These are phyloP conservation scores for Backusella luteola DNA, from an alignment of 192 early-diverging fungal genomes.

Conservation along the genomic window DNA sequence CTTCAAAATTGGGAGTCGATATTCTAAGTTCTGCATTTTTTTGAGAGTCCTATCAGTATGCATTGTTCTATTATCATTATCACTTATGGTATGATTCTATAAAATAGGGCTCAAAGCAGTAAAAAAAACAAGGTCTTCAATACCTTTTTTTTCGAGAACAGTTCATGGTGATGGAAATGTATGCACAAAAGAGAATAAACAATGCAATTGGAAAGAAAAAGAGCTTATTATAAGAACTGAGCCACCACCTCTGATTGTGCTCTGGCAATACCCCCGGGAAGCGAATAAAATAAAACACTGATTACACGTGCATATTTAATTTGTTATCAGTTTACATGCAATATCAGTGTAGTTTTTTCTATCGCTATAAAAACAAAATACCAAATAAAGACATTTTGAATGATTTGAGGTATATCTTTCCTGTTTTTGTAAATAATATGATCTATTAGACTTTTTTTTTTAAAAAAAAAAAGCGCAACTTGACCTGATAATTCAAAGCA, in stretches of 20 bases:
- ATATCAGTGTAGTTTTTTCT: neutral
- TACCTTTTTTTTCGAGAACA: neutral
- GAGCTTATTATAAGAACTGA: neutral
- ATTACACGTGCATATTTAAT: constrained; percentile 3
- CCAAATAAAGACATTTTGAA: neutral
- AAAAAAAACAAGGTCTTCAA: neutral
- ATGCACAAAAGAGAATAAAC: neutral
- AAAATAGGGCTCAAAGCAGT: neutral
- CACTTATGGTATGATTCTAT: neutral
- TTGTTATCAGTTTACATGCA: neutral
- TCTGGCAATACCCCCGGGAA: neutral
- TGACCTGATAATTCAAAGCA: neutral
- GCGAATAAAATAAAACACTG: neutral
- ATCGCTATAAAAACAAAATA: neutral
- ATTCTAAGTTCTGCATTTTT: neutral
- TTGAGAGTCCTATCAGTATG: neutral
- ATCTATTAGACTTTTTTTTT: too few relatives aligned
- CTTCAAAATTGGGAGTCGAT: neutral
- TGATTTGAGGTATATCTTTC: neutral
- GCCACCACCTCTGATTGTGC: neutral
- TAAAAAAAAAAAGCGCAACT: neutral
- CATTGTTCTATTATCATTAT: neutral
- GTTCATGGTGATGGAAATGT: neutral
- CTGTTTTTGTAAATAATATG: neutral
- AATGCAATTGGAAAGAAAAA: neutral